Evolutionary conservation across 495 filamentous ascomycete genomes (phyloP).

Genomic region (Aspergillus mulundensis): DNA sequence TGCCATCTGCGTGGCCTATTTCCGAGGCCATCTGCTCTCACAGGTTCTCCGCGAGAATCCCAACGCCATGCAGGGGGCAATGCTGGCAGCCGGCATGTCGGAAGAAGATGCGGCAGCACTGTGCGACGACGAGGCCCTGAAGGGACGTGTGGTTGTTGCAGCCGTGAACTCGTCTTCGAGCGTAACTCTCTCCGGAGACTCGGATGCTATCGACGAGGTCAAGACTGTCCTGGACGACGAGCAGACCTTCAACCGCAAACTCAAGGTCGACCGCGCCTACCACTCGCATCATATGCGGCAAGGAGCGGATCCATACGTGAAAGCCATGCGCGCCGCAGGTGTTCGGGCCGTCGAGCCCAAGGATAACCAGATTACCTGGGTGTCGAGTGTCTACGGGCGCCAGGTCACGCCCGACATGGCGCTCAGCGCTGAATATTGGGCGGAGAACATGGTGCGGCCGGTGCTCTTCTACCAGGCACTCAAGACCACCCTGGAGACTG

Average conservation of each 20-base stretch:
- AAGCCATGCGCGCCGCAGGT: not conserved
- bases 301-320: not conserved
- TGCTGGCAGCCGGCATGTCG: not conserved
- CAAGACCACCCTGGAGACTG: too few species aligned
- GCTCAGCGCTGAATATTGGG: too few species aligned
- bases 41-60: not conserved
- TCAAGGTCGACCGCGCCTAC: not conserved
- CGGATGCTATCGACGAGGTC: not conserved
- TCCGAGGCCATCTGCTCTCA: not conserved
- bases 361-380: not conserved
- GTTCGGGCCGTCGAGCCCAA: not conserved
- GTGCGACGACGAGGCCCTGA: too few species aligned
- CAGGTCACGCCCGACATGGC: not conserved
- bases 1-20: not conserved
- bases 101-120: not conserved
- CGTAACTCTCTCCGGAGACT: not conserved
- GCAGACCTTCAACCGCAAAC: not conserved
- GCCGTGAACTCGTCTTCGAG: not conserved
- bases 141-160: not conserved
- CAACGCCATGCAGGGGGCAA: not conserved
- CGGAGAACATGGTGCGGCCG: not conserved
- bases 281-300: not conserved
- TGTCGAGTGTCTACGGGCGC: not conserved
- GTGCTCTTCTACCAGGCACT: slow-evolving; percentile 13
- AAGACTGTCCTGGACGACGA: not conserved